Evolutionary conservation across 2,329 filamentous ascomycete species (phyloP).

Genomic region (Karstenula rhodostoma): DNA sequence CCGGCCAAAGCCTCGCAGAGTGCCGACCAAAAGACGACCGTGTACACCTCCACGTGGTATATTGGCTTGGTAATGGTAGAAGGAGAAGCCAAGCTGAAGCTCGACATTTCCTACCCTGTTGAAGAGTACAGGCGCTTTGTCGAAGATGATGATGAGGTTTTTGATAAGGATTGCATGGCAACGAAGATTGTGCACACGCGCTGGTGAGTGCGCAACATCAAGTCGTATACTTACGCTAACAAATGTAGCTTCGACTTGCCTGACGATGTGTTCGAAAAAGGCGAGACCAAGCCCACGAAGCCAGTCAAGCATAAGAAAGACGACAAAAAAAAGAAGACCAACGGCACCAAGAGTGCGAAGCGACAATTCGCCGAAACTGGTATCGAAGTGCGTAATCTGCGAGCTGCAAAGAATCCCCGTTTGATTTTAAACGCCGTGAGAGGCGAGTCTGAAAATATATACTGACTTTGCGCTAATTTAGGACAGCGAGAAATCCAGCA

Average conservation of each 20-base stretch:
- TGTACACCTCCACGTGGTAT: slow-evolving; percentile 94
- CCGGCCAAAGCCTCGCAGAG: slow-evolving; percentile 47
- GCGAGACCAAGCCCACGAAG: slow-evolving; percentile 66
- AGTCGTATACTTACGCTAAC: slow-evolving; percentile 23
- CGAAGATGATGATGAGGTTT: slow-evolving; percentile 65
- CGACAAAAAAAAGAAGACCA: slow-evolving; percentile 26
- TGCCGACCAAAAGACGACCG: slow-evolving; percentile 51
- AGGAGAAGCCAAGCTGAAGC: slow-evolving; percentile 60
- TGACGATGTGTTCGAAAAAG: slow-evolving; percentile 84
- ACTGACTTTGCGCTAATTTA: slow-evolving; percentile 50
- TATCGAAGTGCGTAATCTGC: slow-evolving; percentile 55
- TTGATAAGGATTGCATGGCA: background rate
- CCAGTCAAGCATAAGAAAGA: slow-evolving; percentile 53
- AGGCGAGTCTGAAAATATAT: slow-evolving; percentile 29
- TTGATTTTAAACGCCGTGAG: slow-evolving; percentile 25
- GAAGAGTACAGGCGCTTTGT: slow-evolving; percentile 87
- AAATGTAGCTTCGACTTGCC: slow-evolving; percentile 79
- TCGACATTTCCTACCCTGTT: slow-evolving; percentile 83
- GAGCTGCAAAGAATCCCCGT: slow-evolving; percentile 29
- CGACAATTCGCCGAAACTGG: slow-evolving; percentile 55
- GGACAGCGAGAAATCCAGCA: slow-evolving; percentile 43
- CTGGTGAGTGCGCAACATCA: slow-evolving; percentile 69
- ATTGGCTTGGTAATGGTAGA: slow-evolving; percentile 83
- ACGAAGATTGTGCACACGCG: slow-evolving; percentile 84
- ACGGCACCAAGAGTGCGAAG: slow-evolving; percentile 44